Evolutionary conservation across 2,329 filamentous ascomycete genomes (phyloP).

Genomic region (Trichoderma harzianum): DNA sequence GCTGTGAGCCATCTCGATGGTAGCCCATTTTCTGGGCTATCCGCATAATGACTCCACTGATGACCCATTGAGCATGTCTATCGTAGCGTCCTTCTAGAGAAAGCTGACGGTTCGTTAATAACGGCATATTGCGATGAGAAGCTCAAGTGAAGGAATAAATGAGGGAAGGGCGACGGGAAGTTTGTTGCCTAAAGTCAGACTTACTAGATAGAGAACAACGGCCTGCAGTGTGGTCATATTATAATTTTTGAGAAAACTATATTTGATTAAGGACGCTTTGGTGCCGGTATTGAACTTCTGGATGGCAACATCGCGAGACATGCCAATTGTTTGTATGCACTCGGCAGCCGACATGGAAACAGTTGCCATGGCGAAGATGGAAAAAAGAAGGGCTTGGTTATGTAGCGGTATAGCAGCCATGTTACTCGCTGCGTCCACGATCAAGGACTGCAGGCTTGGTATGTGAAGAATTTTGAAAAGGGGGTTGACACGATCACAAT

Average conservation of each 20-base stretch:
- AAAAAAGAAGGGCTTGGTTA: slow-evolving; percentile 59
- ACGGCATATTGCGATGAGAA: neutral
- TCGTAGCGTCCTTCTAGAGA: slow-evolving; percentile 58
- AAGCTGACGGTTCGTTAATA: slow-evolving; percentile 37
- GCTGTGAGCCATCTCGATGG: slow-evolving; percentile 56
- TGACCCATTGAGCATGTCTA: slow-evolving; percentile 56
- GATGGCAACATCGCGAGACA: slow-evolving; percentile 47
- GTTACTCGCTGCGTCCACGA: slow-evolving; percentile 60
- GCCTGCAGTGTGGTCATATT: slow-evolving; percentile 59
- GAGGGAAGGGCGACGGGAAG: neutral
- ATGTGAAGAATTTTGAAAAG: slow-evolving; percentile 70
- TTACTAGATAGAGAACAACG: slow-evolving; percentile 55
- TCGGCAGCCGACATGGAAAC: slow-evolving; percentile 55
- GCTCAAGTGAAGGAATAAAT: neutral
- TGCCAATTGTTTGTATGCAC: slow-evolving; percentile 51
- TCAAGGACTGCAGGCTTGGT: slow-evolving; percentile 62
- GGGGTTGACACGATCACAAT: slow-evolving; percentile 71
- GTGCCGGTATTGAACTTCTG: slow-evolving; percentile 51
- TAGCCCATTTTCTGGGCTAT: slow-evolving; percentile 67
- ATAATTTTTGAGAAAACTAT: slow-evolving; percentile 57
- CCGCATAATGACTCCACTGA: slow-evolving; percentile 59
- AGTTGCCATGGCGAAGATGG: slow-evolving; percentile 62
- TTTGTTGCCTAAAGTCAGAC: neutral
- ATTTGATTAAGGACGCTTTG: slow-evolving; percentile 47
- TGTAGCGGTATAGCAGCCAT: slow-evolving; percentile 54